Base-by-base conservation (phyloP, 352 stramenopile genomes). In the Phytophthora citricola region DNA sequence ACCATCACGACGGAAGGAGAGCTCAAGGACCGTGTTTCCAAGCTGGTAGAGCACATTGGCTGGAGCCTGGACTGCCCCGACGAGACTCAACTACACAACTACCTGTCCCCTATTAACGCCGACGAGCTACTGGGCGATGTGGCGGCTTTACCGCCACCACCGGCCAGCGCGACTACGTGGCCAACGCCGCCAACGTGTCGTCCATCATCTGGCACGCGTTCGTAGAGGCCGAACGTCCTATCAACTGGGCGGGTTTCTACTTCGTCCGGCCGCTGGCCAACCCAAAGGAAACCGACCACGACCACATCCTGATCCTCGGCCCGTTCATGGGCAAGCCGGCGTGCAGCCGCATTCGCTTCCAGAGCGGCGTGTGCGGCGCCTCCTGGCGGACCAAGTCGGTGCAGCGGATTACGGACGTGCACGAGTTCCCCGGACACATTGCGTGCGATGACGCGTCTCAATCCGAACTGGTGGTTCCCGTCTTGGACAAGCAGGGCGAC, bases 221-320 rank as follows among this genome's bases (percentile, higher is more conserved):
- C 60, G 55, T 77, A 27, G 69, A 81, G 4, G 87, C 81, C 9
- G 45, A 69, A 44, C 85, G 85, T 9, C 66, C 83, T 8, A 84
- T 93, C 54, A 95, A 95, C 73, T 95, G 87, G 87, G 79, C 75
- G 1, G 87, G 87, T 10, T 91, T 95, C 66, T 95, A 95, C 77
- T 92, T 90, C 41, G 71, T 88, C 8, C 79, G 87, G 5, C 83
- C 85, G 40, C 71, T 93, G 20, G 68, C 60, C 11, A 89, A 85
- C 57, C 79, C 81, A 4, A 86, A 81, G 39, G 71, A 83, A 43
- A 81, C 53, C 1, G 78, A 91, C 49, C 71, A 86, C 58, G 60
- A 71, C 48, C 72, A 79, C 46, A 83, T 95, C 31, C 57, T 95
- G 38, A 82, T 95, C 44, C 73, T 95, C 12, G 87, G 87, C 0